Evolutionary conservation across 2,329 filamentous ascomycete genomes (phyloP), one percentile per base, ranked within the genome.

Genomic region (Diaporthe ilicicola): DNA sequence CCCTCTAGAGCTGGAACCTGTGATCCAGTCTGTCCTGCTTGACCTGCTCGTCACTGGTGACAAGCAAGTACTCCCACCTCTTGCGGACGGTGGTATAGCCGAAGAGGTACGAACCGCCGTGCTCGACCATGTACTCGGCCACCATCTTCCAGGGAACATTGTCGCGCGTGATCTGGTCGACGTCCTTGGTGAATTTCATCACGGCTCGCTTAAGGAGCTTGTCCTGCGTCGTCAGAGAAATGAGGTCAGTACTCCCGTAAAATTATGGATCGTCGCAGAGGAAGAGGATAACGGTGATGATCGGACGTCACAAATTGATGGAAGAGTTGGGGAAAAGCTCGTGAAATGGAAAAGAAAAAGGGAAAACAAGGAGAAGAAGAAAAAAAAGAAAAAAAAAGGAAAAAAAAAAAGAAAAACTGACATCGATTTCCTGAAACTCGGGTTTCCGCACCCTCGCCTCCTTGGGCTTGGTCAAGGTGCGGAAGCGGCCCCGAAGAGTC

Each of bases 401-500:
- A 13, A 2, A 15, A 27, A 24, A 13, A 85, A 91, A 85, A 29
- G 13, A 24, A 27, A 17, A 7, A 85, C 91, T 86, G 80, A 93
- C 92, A 81, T 94, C 92, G 1, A 82, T 80, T 0, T 83, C 81
- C 0, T 79, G 84, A 92, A 92, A 94, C 70, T 86, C 80, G 0
- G 92, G 92, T 78, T 88, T 90, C 9, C 93, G 84, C 3, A 93
- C 87, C 7, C 92, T 84, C 70, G 89, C 84, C 42, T 86, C 83
- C 75, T 89, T 89, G 15, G 81, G 80, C 81, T 93, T 93, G 9
- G 89, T 93, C 75, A 94, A 79, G 2, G 86, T 89, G 5, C 92
- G 84, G 74, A 88, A 90, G 0, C 92, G 86, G 0, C 93, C 93
- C 17, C 93, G 86, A 46, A 95, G 83, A 0, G 93, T 94, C 13